Percentiles rank a stretch among this genome's conserved stretches.
Evolutionary conservation across 2,329 filamentous ascomycete species (phyloP).

Genomic region (Aschersonia sp.): DNA sequence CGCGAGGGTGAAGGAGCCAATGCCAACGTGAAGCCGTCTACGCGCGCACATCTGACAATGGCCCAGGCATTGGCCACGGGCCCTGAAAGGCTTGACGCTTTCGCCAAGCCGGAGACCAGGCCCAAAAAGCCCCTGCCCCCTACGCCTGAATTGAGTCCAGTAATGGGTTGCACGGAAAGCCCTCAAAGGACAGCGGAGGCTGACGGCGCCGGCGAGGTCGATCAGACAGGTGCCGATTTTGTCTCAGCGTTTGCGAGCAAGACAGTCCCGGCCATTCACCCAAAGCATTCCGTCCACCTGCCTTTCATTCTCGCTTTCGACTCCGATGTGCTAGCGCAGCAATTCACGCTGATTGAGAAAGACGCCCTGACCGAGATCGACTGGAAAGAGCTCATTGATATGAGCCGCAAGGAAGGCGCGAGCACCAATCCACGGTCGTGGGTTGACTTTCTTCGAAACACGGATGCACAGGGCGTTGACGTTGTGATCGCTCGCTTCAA

Average conservation of each 20-base stretch:
- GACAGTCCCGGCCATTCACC: slow-evolving; percentile 13
- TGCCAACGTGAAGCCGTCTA: background rate
- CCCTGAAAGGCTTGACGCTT: background rate
- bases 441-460: slow-evolving; percentile 65
- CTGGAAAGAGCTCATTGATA: slow-evolving; percentile 75
- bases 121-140: slow-evolving; percentile 13
- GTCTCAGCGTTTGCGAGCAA: slow-evolving; percentile 11
- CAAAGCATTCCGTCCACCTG: slow-evolving; percentile 43
- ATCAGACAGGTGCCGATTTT: background rate
- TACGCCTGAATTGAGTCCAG: slow-evolving; percentile 35
- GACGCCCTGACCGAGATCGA: slow-evolving; percentile 76
- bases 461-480: slow-evolving; percentile 62
- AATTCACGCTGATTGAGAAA: slow-evolving; percentile 76
- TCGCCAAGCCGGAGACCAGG: background rate
- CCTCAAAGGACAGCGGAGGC: slow-evolving; percentile 7
- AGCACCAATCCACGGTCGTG: slow-evolving; percentile 56
- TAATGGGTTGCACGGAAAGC: slow-evolving; percentile 19
- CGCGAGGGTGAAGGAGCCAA: slow-evolving; percentile 6
- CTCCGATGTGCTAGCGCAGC: slow-evolving; percentile 63
- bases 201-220: background rate
- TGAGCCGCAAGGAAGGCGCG: slow-evolving; percentile 62
- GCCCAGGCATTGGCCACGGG: slow-evolving; percentile 24
- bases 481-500: slow-evolving; percentile 80
- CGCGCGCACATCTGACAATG: slow-evolving; percentile 24
- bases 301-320: slow-evolving; percentile 74